Conservation (phyloP, 2,329 filamentous ascomycete species). For the Botrytis medusae region DNA sequence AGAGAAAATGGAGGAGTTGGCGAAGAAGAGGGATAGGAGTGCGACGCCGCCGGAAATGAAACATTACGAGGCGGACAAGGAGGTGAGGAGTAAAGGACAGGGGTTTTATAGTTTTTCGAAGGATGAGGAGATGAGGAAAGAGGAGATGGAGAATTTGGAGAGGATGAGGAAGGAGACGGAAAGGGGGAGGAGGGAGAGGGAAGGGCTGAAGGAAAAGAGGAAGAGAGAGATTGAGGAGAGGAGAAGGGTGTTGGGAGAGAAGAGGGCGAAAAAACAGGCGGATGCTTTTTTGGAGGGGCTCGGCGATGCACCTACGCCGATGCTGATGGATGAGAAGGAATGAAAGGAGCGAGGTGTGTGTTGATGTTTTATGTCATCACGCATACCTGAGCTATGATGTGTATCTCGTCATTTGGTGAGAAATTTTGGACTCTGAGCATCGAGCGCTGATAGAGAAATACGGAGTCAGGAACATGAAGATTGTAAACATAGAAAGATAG, state of each 20-base stretch:
- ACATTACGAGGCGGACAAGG: slow-evolving; percentile 83
- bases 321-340: background rate
- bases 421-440: rapidly evolving
- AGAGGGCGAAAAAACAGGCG: slow-evolving; percentile 65
- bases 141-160: slow-evolving; percentile 74
- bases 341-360: background rate
- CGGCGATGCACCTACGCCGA: slow-evolving; percentile 33
- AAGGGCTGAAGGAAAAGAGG: slow-evolving; percentile 58
- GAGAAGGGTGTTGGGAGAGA: slow-evolving; percentile 45
- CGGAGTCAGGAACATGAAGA: background rate
- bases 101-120: slow-evolving; percentile 89
- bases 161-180: slow-evolving; percentile 66
- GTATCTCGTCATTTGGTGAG: background rate
- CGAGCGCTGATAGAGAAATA: background rate
- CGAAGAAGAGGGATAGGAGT: slow-evolving; percentile 73
- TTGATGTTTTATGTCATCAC: background rate
- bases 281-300: slow-evolving; percentile 70
- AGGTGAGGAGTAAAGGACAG: slow-evolving; percentile 83
- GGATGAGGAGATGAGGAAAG: slow-evolving; percentile 62
- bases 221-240: slow-evolving; percentile 62
- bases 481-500: background rate
- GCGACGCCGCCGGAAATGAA: slow-evolving; percentile 75
- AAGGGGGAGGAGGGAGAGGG: slow-evolving; percentile 50
- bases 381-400: background rate
- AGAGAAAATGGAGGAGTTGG: slow-evolving; percentile 74